Evolutionary conservation across 1,284 basidiomycete species (phyloP), one percentile per base, ranked within the genome.

Genomic region (Ganoderma boninense): DNA sequence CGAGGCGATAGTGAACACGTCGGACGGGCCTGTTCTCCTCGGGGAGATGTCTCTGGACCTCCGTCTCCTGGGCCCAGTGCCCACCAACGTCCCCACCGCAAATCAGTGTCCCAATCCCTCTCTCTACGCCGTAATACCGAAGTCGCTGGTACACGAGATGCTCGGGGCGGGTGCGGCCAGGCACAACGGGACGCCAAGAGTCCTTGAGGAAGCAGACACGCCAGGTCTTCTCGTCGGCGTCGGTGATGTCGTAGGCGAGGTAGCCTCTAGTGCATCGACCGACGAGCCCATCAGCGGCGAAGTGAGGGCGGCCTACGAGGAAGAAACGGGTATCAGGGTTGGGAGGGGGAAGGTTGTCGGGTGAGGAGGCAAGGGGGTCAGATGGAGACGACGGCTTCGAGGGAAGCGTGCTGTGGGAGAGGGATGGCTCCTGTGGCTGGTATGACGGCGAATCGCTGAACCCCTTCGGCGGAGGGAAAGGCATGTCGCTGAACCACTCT

Each of bases 61-160:
- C 1, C 5, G 69, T 68, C 16, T 4, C 14, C 59, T 71, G 69
- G 1, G 57, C 59, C 23, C 40, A 8, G 20, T 18, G 32, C 10
- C 63, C 69, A 18, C 59, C 69, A 29, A 71, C 69, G 54, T 71
- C 69, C 38, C 69, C 69, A 32, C 66, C 66, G 23, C 67, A 71
- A 26, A 71, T 42, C 42, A 71, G 38, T 6, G 59, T 62, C 20
- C 61, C 64, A 32, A 71, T 59, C 32, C 35, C 35, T 1, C 26
- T 7, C 18, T 42, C 44, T 1, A n/a, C 7, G 35, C 7, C 18
- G 5, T 18, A 10, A 11, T 7, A 42, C n/a, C 20, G 0, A 59
- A 56, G 5, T 7, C 57, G 63, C 52, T 68, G 2, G 38, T 71
- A 68, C 3, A 71, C 54, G 13, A 61, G 26, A 23, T 68, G 64